These are phyloP conservation scores for Citrus inodora DNA, from an alignment of 345 rosid genomes.

Conservation along the genomic window DNA sequence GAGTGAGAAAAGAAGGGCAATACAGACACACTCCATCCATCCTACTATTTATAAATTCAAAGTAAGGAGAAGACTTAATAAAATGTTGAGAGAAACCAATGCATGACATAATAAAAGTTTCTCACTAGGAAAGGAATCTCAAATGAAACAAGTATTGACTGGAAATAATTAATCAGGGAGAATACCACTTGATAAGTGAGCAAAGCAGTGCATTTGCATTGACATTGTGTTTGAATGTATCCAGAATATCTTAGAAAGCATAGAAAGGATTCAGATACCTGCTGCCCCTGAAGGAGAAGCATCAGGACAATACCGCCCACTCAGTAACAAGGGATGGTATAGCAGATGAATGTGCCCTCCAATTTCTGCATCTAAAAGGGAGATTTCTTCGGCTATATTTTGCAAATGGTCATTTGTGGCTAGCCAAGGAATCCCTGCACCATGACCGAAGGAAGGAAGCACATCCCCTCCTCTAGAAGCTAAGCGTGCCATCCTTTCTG, in stretches of 20 bases:
- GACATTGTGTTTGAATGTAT: neutral
- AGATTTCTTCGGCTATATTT: constrained; percentile 69
- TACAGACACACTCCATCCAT: neutral
- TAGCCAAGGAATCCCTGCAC: constrained; percentile 97
- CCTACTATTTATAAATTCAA: neutral
- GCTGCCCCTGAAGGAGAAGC: constrained; percentile 91
- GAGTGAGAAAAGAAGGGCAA: neutral
- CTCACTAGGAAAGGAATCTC: neutral
- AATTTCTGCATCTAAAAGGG: constrained; percentile 83
- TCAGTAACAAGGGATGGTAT: constrained; percentile 83
- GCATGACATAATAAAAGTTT: neutral
- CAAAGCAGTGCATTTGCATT: neutral
- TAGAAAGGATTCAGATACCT: constrained; percentile 48
- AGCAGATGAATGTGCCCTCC: constrained; percentile 84
- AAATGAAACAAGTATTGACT: neutral
- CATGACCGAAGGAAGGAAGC: constrained; percentile 86
- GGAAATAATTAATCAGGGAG: neutral
- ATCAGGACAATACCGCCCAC: constrained; percentile 97
- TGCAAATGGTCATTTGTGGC: constrained; percentile 67
- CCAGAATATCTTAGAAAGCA: constrained; percentile 1
- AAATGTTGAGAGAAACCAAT: neutral
- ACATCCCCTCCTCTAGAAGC: constrained; percentile 96
- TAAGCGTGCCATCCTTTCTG: constrained; percentile 84
- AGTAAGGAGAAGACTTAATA: neutral
- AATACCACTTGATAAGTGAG: neutral